Percentiles rank a stretch among this genome's conserved stretches.
These are phyloP conservation scores for Epichloe brachyelytri DNA, from an alignment of 2,329 filamentous ascomycete species.

Conservation along the genomic window DNA sequence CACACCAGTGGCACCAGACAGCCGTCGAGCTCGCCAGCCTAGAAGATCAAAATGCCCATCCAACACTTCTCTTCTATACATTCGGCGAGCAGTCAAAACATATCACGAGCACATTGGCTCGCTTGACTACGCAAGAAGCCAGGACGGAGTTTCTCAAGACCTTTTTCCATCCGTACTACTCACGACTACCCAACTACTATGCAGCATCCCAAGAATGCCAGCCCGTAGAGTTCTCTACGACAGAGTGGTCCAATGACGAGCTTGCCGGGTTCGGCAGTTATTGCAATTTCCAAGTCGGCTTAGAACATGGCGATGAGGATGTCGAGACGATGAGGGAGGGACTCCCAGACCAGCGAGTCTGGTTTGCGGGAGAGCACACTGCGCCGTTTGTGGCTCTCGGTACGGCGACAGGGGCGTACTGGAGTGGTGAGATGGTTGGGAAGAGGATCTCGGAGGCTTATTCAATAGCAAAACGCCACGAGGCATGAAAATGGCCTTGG, in stretches of 20 bases:
- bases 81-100: constrained; percentile 49
- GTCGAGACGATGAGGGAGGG: constrained; percentile 52
- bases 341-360: constrained; percentile 54
- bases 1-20: constrained; percentile 59
- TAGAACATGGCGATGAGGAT: constrained; percentile 58
- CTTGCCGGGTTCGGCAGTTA: constrained; percentile 75
- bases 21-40: constrained; percentile 64
- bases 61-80: constrained; percentile 76
- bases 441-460: constrained; percentile 48
- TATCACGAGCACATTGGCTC: constrained; percentile 33
- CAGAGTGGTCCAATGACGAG: constrained; percentile 66
- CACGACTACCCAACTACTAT: constrained; percentile 56
- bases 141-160: constrained; percentile 42
- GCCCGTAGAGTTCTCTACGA: constrained; percentile 53
- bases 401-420: constrained; percentile 82
- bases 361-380: constrained; percentile 86
- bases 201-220: constrained; percentile 39
- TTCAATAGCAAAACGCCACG: constrained; percentile 11
- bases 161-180: constrained; percentile 70
- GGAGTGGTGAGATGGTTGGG: constrained; percentile 73
- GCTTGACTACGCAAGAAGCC: constrained; percentile 29
- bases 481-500: background rate
- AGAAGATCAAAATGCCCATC: constrained; percentile 45
- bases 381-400: constrained; percentile 81
- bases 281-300: constrained; percentile 68